Evolutionary conservation across 2,329 filamentous ascomycete genomes (phyloP).

Genomic region (Chalaropsis ovoidea): DNA sequence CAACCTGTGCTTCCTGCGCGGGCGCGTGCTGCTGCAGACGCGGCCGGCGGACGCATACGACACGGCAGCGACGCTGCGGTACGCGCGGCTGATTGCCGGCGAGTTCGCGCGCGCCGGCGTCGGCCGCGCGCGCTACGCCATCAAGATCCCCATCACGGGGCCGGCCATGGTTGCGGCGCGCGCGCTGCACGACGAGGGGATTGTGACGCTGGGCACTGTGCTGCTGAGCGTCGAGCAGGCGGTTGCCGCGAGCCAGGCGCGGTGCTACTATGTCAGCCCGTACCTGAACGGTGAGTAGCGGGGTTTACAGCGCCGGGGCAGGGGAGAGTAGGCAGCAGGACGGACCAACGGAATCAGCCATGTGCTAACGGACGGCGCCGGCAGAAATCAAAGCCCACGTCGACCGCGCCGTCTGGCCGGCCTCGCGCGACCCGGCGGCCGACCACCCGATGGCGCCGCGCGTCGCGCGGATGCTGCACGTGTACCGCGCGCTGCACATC

Average conservation of each 20-base stretch:
- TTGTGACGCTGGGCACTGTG: conserved; percentile 40
- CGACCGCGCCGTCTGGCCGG: conserved; percentile 38
- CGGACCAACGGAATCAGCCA: not conserved
- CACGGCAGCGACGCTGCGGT: conserved; percentile 37
- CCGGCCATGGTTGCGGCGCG: conserved; percentile 39
- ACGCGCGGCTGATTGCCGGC: conserved; percentile 38
- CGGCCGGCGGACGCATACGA: conserved; percentile 40
- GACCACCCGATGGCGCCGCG: conserved; percentile 41
- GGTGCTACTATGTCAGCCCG: conserved; percentile 41
- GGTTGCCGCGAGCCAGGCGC: conserved; percentile 41
- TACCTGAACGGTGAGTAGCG: conserved; percentile 38
- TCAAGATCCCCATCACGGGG: conserved; percentile 44
- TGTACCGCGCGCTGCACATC: conserved; percentile 38
- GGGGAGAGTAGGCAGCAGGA: not conserved
- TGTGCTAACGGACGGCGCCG: conserved; percentile 16
- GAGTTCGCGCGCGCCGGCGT: conserved; percentile 40
- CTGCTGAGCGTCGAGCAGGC: conserved; percentile 41
- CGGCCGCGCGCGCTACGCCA: conserved; percentile 38
- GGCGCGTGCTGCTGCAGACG: conserved; percentile 42
- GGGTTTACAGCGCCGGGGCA: not conserved
- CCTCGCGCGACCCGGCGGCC: conserved; percentile 38
- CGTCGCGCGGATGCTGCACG: conserved; percentile 41
- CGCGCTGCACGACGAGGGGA: conserved; percentile 37
- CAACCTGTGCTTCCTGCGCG: conserved; percentile 39
- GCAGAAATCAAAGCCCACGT: conserved; percentile 38